These are phyloP conservation scores for Wickerhamiella brachini DNA, from an alignment of 805 yeast genomes.

Conservation along the genomic window DNA sequence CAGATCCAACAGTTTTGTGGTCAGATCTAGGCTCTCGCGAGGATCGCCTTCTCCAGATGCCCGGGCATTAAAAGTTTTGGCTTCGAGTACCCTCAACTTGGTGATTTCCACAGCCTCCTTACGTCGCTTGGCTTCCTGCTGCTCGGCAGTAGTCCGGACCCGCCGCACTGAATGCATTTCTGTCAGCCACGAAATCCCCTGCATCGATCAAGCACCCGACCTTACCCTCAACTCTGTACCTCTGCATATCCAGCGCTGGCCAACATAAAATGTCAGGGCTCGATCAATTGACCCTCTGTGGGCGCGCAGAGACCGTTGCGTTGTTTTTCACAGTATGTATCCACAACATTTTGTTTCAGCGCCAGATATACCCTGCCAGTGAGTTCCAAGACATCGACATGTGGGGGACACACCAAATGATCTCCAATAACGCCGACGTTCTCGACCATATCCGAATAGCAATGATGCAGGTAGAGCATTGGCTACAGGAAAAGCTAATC, in stretches of 20 bases:
- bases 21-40: conserved; percentile 33
- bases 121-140: conserved; percentile 34
- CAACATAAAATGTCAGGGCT: no score
- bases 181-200: not conserved
- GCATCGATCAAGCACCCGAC: not conserved
- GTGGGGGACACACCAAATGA: conserved; percentile 63
- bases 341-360: conserved; percentile 68
- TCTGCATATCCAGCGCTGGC: no score
- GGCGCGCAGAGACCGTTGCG: conserved; percentile 58
- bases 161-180: conserved; percentile 59
- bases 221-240: not conserved
- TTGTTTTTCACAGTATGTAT: conserved; percentile 29
- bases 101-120: conserved; percentile 50
- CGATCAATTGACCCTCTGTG: conserved; percentile 50
- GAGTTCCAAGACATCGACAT: conserved; percentile 67
- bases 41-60: conserved; percentile 24
- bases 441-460: conserved; percentile 52
- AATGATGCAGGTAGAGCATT: conserved; percentile 52
- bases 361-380: conserved; percentile 81
- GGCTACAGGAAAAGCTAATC: conserved; percentile 62
- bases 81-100: conserved; percentile 36
- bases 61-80: conserved; percentile 21
- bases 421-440: conserved; percentile 64
- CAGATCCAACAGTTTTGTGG: conserved; percentile 42
- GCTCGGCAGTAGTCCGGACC: conserved; percentile 41